A percentile compares a stretch with the other conserved stretches of the same genome.
These are phyloP conservation scores for Phytopythium mirpurense DNA, from an alignment of 352 stramenopile species.

Conservation along the genomic window DNA sequence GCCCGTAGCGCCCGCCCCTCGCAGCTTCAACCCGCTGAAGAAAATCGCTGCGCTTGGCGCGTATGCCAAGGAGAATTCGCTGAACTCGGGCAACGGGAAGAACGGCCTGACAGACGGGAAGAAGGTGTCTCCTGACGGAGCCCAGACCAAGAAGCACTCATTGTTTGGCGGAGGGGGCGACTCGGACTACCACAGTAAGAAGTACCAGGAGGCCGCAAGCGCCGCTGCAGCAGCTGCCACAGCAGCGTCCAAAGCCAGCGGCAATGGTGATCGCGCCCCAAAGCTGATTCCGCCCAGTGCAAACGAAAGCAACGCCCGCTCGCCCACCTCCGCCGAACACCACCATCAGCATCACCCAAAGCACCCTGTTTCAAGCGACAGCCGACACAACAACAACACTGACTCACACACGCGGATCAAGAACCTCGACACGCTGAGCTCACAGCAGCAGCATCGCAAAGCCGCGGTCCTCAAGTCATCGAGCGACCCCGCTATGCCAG, in stretches of 20 bases:
- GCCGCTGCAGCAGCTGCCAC: not conserved
- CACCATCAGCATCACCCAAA: slow-evolving; percentile 7
- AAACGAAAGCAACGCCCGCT: slow-evolving; percentile 2
- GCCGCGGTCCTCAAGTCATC: slow-evolving; percentile 29
- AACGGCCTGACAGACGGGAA: slow-evolving; percentile 1
- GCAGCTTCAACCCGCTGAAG: slow-evolving; percentile 57
- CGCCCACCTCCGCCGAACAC: slow-evolving; percentile 1
- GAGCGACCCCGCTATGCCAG: slow-evolving; percentile 18
- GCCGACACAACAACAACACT: slow-evolving; percentile 19
- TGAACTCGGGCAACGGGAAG: slow-evolving; percentile 28
- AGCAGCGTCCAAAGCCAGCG: not conserved
- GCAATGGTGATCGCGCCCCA: not conserved
- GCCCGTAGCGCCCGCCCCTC: slow-evolving; percentile 12
- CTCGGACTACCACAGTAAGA: slow-evolving; percentile 5
- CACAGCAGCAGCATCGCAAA: slow-evolving; percentile 25
- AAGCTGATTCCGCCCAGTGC: not conserved
- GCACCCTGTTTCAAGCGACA: slow-evolving; percentile 9
- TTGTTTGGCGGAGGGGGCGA: slow-evolving; percentile 5
- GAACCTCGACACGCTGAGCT: slow-evolving; percentile 30
- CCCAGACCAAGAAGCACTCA: slow-evolving; percentile 9
- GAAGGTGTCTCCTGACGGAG: slow-evolving; percentile 2
- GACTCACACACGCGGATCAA: slow-evolving; percentile 33
- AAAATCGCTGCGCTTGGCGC: slow-evolving; percentile 47
- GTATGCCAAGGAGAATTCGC: slow-evolving; percentile 39
- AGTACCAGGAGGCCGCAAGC: slow-evolving; percentile 1